phyloP scores from a whole-genome alignment of 2,329 filamentous ascomycete genomes.

The Calonectria honghensis region DNA sequence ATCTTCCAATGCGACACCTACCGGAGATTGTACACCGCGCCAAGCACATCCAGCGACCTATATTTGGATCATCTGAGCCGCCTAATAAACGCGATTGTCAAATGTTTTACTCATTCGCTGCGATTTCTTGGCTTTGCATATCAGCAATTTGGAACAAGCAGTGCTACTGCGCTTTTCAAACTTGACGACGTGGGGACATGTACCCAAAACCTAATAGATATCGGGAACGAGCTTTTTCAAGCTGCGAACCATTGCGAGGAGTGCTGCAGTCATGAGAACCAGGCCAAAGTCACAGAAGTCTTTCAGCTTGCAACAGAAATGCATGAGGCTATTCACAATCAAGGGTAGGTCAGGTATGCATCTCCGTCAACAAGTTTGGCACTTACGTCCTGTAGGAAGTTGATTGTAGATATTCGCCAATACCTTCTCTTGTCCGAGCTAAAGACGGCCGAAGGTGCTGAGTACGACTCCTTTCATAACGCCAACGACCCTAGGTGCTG shows the following conservation, averaged over 20 bases:
- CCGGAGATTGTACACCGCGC: conserved; percentile 3
- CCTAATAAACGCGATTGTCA: conserved; percentile 54
- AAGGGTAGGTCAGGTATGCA: background rate
- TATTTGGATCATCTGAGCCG: conserved; percentile 39
- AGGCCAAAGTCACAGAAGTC: background rate
- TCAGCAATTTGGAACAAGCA: background rate
- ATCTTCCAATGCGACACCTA: conserved; percentile 25
- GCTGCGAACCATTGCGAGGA: background rate
- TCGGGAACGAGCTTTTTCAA: background rate
- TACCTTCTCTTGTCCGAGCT: too few relatives aligned
- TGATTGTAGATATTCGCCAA: too few relatives aligned
- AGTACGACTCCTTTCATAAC: too few relatives aligned
- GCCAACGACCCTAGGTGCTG: too few relatives aligned
- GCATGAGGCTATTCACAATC: background rate
- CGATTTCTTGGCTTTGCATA: conserved; percentile 14
- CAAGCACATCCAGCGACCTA: background rate
- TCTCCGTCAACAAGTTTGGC: too few relatives aligned
- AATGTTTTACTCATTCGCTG: background rate
- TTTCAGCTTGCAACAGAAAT: background rate
- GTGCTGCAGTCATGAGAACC: background rate
- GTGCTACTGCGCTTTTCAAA: background rate
- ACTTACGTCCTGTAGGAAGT: too few relatives aligned
- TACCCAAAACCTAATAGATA: background rate
- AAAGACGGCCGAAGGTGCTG: too few relatives aligned
- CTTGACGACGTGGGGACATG: background rate